phyloP scores from a whole-genome alignment of 1,284 basidiomycete genomes.

The Inonotus hispidus region DNA sequence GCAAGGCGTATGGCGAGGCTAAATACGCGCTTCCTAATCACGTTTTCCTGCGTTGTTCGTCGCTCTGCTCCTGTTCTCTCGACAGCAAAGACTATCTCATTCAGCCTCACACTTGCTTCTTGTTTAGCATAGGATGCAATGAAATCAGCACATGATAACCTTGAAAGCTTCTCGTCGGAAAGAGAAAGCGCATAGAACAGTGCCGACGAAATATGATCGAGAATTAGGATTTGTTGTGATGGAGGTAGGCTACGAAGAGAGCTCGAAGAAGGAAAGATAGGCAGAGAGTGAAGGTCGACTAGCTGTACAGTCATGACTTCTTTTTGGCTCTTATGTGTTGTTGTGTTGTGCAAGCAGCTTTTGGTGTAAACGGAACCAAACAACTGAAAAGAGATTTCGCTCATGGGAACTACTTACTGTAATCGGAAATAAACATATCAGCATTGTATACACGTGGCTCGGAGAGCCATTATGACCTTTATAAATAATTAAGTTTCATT shows the following conservation, averaged over 20 bases:
- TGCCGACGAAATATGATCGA: conserved; percentile 42
- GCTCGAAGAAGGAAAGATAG: conserved; percentile 48
- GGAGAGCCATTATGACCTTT: too few species aligned
- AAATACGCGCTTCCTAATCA: conserved; percentile 49
- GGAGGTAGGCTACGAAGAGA: conserved; percentile 46
- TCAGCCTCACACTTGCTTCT: conserved; percentile 43
- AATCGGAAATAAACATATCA: too few species aligned
- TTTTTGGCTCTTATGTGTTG: too few species aligned
- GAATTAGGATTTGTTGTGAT: conserved; percentile 45
- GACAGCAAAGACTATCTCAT: conserved; percentile 51
- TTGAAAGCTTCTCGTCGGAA: conserved; percentile 41
- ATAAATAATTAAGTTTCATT: too few species aligned
- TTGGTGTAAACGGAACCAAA: too few species aligned
- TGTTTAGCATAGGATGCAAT: conserved; percentile 54
- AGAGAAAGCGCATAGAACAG: conserved; percentile 42
- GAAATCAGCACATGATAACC: conserved; percentile 41
- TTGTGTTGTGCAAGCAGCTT: too few species aligned
- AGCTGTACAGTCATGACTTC: conserved; percentile 6
- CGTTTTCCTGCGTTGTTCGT: conserved; percentile 34
- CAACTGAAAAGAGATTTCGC: too few species aligned
- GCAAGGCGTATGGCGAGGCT: conserved; percentile 50
- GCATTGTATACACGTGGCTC: too few species aligned
- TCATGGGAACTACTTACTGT: too few species aligned
- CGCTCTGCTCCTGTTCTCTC: conserved; percentile 18
- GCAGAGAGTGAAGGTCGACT: conserved; percentile 27